phyloP scores from a whole-genome alignment of 1,284 basidiomycete genomes.

The Mycena sp. region DNA sequence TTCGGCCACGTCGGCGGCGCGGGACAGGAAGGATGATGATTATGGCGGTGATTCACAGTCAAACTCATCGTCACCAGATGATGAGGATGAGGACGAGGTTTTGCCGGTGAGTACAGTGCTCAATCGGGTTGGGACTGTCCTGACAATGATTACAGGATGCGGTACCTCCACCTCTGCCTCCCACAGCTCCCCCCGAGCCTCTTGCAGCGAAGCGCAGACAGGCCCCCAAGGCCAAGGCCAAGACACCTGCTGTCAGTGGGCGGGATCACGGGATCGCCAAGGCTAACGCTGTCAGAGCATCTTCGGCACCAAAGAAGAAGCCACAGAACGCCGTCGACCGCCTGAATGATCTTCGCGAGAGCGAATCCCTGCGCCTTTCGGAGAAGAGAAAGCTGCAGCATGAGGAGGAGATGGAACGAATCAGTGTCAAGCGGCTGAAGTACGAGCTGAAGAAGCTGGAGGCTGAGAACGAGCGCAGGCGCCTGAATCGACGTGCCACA shows the following conservation, averaged over 20 bases:
- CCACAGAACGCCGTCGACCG: neutral
- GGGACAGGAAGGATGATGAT: neutral
- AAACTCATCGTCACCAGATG: neutral
- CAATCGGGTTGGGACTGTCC: no score
- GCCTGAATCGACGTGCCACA: neutral
- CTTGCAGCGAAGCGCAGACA: no score
- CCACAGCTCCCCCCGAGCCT: no score
- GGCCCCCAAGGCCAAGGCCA: neutral
- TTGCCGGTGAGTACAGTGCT: no score
- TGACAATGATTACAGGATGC: no score
- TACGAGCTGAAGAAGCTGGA: neutral
- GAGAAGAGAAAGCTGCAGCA: neutral
- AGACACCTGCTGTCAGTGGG: neutral
- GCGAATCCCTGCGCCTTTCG: neutral
- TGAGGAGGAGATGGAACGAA: neutral
- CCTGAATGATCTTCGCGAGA: neutral
- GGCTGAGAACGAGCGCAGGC: neutral
- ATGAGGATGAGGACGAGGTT: neutral
- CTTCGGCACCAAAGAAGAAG: neutral
- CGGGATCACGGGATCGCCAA: neutral
- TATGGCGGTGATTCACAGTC: neutral
- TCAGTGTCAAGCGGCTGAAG: neutral
- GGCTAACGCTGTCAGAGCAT: neutral
- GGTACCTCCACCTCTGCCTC: no score
- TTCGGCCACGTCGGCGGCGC: neutral